These are phyloP conservation scores for Aspergillus sclerotiicarbonarius DNA, from an alignment of 495 filamentous ascomycete genomes.

Conservation along the genomic window DNA sequence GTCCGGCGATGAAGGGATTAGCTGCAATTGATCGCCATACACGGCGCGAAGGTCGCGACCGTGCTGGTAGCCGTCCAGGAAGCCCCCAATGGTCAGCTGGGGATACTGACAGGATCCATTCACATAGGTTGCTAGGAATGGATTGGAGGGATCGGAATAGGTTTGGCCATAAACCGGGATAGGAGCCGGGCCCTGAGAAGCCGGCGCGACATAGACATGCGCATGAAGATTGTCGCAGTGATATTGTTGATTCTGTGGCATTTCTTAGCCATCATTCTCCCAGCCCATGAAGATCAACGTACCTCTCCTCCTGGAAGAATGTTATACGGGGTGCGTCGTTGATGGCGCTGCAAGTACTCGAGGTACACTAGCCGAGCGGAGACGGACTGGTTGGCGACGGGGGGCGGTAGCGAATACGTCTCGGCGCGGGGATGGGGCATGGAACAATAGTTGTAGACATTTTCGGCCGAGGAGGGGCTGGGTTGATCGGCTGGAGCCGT, in stretches of 20 bases:
- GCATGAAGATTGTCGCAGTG: conserved; percentile 40
- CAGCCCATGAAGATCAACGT: background rate
- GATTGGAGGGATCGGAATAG: conserved; percentile 39
- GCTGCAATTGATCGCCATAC: conserved; percentile 35
- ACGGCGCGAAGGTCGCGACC: conserved; percentile 39
- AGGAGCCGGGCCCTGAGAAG: conserved; percentile 22
- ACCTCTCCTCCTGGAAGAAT: conserved; percentile 44
- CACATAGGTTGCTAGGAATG: conserved; percentile 32
- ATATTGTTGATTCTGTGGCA: conserved; percentile 39
- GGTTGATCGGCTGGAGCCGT: conserved; percentile 30
- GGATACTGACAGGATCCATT: conserved; percentile 45
- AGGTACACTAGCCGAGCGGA: conserved; percentile 37
- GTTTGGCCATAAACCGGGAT: conserved; percentile 41
- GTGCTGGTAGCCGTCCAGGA: conserved; percentile 43
- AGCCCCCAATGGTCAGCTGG: conserved; percentile 43
- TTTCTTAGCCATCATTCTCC: background rate
- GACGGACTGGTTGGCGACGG: conserved; percentile 28
- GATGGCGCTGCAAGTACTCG: conserved; percentile 44
- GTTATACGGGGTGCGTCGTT: conserved; percentile 43
- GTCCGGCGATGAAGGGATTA: conserved; percentile 25
- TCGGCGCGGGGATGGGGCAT: conserved; percentile 46
- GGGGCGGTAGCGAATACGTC: conserved; percentile 32
- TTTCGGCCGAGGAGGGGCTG: conserved; percentile 22
- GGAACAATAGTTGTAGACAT: conserved; percentile 42
- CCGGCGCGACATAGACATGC: conserved; percentile 36